Base-by-base conservation (phyloP, 371 early-diverging fungal species). In the Mucor velutinosus region DNA sequence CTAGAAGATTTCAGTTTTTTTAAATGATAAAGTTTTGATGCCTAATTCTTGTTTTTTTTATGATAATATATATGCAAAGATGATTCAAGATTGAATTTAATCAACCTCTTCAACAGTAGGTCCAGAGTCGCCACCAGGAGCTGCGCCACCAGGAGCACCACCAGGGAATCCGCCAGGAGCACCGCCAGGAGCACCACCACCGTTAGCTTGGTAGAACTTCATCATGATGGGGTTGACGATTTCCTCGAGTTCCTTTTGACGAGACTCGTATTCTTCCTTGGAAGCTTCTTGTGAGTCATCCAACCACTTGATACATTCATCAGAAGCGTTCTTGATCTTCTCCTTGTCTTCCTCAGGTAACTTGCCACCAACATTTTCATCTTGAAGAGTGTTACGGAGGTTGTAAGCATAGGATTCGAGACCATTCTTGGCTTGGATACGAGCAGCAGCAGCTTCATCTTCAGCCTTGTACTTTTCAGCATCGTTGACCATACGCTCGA, bases 391-490 rank as follows among this genome's bases (percentile, higher is more conserved):
- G 80, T 90, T 87, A 85, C 94, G 85, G 82, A 91, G 82, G 80
- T 92, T 91, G 84, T 95, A 95, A 56, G 93, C 86, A 77, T 93
- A 94, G 47, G 87, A 83, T 85, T 95, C 96, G 64, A 95, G 88
- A 58, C 85, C 91, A 81, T 95, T 94, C 85, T 88, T 90, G 72
- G 95, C 87, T 75, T 87, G 82, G 69, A 93, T 90, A 67, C 92
- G 88, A 73, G 89, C 91, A 74, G 92, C 91, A 47, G 90, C 91
- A 71, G 87, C 92, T 66, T 89, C 88, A 82, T 96, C 96, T 82
- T 93, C 93, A 53, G 90, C 92, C 87, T 91, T 92, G 89, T 85
- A 92, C 81, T 90, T 89, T 77, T 94, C 94, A 67, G 95, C 95
- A 67, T 97, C 96, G 45, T 75, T 71, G 65, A 98, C 87, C 93